Percentiles rank a stretch among this genome's conserved stretches.
phyloP scores from a whole-genome alignment of 345 rosid species.

The Draba incana region DNA sequence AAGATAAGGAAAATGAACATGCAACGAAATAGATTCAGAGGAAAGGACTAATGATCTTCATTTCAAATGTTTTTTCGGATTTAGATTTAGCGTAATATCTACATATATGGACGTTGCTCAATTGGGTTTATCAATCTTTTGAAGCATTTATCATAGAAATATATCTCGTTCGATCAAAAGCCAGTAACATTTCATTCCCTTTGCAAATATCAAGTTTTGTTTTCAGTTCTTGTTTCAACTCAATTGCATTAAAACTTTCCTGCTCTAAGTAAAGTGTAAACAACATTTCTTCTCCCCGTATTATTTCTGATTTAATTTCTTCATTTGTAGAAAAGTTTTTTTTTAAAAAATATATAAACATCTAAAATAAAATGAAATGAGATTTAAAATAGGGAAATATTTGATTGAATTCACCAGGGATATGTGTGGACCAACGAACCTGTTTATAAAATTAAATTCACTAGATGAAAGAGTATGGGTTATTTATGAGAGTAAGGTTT shows the following conservation, averaged over 20 bases:
- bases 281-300: background rate
- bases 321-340: background rate
- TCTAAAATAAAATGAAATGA: background rate
- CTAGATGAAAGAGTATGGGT: constrained; percentile 8
- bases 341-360: background rate
- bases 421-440: background rate
- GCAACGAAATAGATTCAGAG: no score
- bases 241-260: constrained; percentile 2
- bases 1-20: no score
- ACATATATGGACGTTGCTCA: background rate
- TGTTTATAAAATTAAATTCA: background rate
- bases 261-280: constrained; percentile 11
- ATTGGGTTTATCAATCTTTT: background rate
- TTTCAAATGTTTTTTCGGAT: background rate
- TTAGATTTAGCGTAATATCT: background rate
- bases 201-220: background rate
- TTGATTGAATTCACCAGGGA: background rate
- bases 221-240: constrained; percentile 10
- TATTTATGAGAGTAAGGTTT: constrained; percentile 25
- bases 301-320: background rate
- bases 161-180: background rate
- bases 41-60: no score
- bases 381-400: background rate
- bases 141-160: background rate
- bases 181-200: background rate